These are phyloP conservation scores for Nemophila menziesii DNA, from an alignment of 257 asterid species.

Conservation along the genomic window DNA sequence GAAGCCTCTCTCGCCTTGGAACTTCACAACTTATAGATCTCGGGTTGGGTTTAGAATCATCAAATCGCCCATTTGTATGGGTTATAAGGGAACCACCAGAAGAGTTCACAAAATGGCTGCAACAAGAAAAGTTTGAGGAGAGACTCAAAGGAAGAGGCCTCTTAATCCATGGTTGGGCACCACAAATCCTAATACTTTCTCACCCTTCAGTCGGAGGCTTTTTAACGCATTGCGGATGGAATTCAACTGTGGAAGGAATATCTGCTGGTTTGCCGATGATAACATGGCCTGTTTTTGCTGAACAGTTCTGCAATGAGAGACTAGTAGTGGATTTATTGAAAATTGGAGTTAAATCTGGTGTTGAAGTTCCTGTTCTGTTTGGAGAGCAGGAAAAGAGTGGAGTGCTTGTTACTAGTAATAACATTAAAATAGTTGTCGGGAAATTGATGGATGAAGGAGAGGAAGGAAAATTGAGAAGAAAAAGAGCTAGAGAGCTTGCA, in stretches of 20 bases:
- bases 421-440: constrained; percentile 7
- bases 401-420: constrained; percentile 18
- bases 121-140: constrained; percentile 33
- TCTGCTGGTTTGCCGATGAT: constrained; percentile 38
- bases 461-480: constrained; percentile 17
- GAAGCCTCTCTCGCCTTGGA: constrained; percentile 31
- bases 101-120: constrained; percentile 28
- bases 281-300: constrained; percentile 49
- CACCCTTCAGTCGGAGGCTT: constrained; percentile 42
- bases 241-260: constrained; percentile 46
- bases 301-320: constrained; percentile 57
- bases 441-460: constrained; percentile 23
- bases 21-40: constrained; percentile 30
- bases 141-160: constrained; percentile 21
- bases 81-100: constrained; percentile 21
- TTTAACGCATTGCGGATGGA: constrained; percentile 66
- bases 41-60: constrained; percentile 34
- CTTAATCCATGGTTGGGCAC: constrained; percentile 46
- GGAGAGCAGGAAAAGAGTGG: constrained; percentile 32
- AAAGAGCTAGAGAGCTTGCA: constrained; percentile 18
- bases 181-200: constrained; percentile 40
- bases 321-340: constrained; percentile 25
- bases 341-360: constrained; percentile 38
- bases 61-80: constrained; percentile 35
- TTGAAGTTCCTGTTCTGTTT: constrained; percentile 18